Conservation (phyloP, 257 asterid species). For the Linderniella brevidens region DNA sequence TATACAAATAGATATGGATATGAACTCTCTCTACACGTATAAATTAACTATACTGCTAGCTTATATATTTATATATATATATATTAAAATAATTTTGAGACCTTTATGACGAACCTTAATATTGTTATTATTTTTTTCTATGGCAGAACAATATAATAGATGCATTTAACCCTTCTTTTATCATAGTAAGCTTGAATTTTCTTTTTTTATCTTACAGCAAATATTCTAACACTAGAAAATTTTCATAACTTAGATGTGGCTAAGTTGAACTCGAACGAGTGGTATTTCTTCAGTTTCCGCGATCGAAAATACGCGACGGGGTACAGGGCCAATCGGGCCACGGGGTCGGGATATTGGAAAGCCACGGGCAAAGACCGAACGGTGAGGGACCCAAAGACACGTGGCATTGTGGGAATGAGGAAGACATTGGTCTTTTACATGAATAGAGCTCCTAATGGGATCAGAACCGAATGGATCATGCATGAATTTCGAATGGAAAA, state of each 20-base stretch:
- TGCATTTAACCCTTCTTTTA: no score
- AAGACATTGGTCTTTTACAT: conserved; percentile 53
- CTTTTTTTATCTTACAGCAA: neutral
- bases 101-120: no score
- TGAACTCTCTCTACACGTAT: no score
- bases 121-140: no score
- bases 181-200: neutral
- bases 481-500: conserved; percentile 59
- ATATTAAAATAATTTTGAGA: no score
- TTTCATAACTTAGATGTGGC: conserved; percentile 26
- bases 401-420: conserved; percentile 40
- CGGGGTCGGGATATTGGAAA: conserved; percentile 54
- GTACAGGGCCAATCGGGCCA: conserved; percentile 38
- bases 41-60: no score
- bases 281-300: conserved; percentile 65
- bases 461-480: conserved; percentile 62
- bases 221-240: neutral
- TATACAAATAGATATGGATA: no score
- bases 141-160: no score
- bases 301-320: conserved; percentile 61
- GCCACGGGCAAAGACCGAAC: conserved; percentile 54
- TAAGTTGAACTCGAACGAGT: conserved; percentile 46
- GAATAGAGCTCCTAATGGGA: conserved; percentile 56
- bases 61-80: no score
- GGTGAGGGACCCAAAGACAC: conserved; percentile 23